These are phyloP conservation scores for Komagataella pseudopastoris DNA, from an alignment of 805 yeast species.

Conservation along the genomic window DNA sequence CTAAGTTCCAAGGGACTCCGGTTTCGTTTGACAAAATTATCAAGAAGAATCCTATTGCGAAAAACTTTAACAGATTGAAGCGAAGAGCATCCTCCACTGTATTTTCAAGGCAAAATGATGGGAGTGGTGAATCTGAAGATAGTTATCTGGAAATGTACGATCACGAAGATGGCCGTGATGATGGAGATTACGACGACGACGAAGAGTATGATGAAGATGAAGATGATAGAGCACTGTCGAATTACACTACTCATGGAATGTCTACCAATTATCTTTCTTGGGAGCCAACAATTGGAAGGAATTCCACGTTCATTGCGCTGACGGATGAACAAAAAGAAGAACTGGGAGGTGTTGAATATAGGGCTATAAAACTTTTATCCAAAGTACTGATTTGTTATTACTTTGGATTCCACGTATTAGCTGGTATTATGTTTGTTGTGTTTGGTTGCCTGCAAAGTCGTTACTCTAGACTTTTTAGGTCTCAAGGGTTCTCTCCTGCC, in stretches of 20 bases:
- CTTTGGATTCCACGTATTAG: slow-evolving; percentile 59
- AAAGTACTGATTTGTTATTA: slow-evolving; percentile 54
- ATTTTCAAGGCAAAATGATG: background rate
- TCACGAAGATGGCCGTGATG: slow-evolving; percentile 7
- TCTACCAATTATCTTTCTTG: slow-evolving; percentile 70
- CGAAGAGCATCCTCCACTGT: background rate
- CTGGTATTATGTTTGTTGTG: slow-evolving; percentile 38
- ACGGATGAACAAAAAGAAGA: slow-evolving; percentile 83
- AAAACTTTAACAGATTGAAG: background rate
- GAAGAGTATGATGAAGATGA: slow-evolving; percentile 8
- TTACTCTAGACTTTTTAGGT: slow-evolving; percentile 30
- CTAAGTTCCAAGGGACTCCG: background rate
- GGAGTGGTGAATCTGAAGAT: background rate
- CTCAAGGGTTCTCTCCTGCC: slow-evolving; percentile 53
- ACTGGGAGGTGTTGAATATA: slow-evolving; percentile 93
- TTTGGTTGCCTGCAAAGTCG: slow-evolving; percentile 36
- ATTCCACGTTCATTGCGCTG: slow-evolving; percentile 78
- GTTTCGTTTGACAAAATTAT: background rate
- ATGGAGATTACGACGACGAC: slow-evolving; percentile 3
- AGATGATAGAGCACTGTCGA: slow-evolving; percentile 19
- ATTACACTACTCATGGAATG: slow-evolving; percentile 17
- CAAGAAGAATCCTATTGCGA: background rate
- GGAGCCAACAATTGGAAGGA: slow-evolving; percentile 85
- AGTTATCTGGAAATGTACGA: slow-evolving; percentile 3
- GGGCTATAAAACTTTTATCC: slow-evolving; percentile 70